These are phyloP conservation scores for Scheffersomyces cryptocercus DNA, from an alignment of 1,139 yeast genomes.

Conservation along the genomic window DNA sequence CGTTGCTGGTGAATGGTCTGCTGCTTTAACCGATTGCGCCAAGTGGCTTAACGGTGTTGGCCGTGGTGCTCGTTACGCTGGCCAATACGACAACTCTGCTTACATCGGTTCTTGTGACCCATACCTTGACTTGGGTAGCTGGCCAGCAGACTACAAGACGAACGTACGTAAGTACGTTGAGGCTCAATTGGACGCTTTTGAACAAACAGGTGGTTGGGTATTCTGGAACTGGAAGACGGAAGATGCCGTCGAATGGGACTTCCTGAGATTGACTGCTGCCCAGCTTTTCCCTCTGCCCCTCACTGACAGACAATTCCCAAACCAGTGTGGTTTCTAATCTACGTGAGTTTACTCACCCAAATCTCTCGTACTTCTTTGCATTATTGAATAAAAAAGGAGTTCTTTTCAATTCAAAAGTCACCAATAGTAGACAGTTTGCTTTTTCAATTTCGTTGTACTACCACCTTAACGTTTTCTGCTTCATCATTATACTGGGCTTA, in stretches of 20 bases:
- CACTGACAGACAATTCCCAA: conserved; percentile 61
- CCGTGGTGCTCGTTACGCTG: conserved; percentile 84
- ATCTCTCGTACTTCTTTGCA: no score
- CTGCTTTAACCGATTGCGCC: conserved; percentile 92
- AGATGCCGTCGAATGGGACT: conserved; percentile 83
- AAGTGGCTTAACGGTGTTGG: conserved; percentile 91
- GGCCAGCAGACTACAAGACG: conserved; percentile 60
- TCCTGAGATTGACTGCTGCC: conserved; percentile 53
- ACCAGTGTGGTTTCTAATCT: conserved; percentile 54
- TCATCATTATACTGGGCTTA: no score
- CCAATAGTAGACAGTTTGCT: no score
- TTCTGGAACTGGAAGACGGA: conserved; percentile 96
- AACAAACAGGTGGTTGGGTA: conserved; percentile 73
- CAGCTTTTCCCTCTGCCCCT: conserved; percentile 84
- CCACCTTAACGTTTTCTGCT: no score
- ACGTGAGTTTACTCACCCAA: no score
- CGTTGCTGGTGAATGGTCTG: conserved; percentile 90
- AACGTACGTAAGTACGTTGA: conserved; percentile 74
- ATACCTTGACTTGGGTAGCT: conserved; percentile 53
- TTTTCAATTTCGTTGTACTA: no score
- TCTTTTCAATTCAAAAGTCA: no score
- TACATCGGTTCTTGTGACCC: conserved; percentile 66
- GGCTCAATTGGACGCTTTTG: conserved; percentile 87
- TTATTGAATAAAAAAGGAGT: no score
- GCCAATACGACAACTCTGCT: conserved; percentile 52